Conservation (phyloP, 306 rosid genomes). For the Adenanthera pavonina region DNA sequence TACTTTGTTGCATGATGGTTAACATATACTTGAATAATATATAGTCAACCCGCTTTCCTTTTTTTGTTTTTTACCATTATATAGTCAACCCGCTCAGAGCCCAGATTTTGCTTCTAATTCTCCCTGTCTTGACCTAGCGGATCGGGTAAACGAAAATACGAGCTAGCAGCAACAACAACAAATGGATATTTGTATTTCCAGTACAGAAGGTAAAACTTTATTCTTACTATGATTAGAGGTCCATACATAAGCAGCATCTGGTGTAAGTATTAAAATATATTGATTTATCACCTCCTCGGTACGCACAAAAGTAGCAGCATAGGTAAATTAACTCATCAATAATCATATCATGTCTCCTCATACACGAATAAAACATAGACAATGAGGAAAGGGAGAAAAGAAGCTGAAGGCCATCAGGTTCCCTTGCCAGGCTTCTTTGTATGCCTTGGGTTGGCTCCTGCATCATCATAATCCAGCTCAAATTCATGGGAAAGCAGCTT, state of each 20-base stretch:
- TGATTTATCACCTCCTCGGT: constrained; percentile 42
- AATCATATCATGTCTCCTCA: constrained; percentile 44
- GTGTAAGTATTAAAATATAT: constrained; percentile 33
- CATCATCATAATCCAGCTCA: constrained; percentile 74
- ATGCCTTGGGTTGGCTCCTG: constrained; percentile 71
- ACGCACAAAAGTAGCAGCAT: neutral
- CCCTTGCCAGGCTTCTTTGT: constrained; percentile 73
- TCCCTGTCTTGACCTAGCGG: neutral
- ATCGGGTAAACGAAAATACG: neutral
- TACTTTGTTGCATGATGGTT: neutral
- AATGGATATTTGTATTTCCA: neutral
- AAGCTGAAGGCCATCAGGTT: constrained; percentile 40
- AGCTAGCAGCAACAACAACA: neutral
- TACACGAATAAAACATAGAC: constrained; percentile 49
- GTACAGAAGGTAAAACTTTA: constrained; percentile 29
- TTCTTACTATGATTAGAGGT: constrained; percentile 29
- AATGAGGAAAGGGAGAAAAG: constrained; percentile 12
- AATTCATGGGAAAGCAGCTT: constrained; percentile 54
- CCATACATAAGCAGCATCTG: constrained; percentile 33
- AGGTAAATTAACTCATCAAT: constrained; percentile 42
- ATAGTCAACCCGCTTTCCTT: neutral
- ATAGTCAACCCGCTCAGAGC: neutral
- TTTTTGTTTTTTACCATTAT: too few species aligned
- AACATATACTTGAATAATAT: neutral
- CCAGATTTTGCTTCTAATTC: neutral